Percentiles rank a stretch among this genome's conserved stretches.
Conservation (phyloP, 1,284 basidiomycete genomes). For the Golubevia pallescens region DNA sequence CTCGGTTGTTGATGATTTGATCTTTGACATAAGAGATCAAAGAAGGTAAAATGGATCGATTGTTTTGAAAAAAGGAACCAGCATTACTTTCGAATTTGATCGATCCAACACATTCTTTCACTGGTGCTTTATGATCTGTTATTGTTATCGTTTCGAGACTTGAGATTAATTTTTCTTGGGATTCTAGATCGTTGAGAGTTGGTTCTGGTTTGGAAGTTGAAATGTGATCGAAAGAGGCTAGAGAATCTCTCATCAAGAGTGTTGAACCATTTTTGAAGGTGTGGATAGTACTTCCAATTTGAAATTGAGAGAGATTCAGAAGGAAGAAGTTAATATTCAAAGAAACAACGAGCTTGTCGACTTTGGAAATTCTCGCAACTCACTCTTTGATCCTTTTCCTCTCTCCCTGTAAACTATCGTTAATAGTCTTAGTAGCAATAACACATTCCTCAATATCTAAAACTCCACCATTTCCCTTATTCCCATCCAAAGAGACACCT, state of each 20-base stretch:
- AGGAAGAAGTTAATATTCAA: not conserved
- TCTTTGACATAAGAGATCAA: slow-evolving; percentile 57
- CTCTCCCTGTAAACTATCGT: slow-evolving; percentile 33
- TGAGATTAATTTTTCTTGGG: not conserved
- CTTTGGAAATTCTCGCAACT: slow-evolving; percentile 29
- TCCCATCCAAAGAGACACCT: no score
- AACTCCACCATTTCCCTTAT: slow-evolving; percentile 38
- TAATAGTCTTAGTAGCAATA: slow-evolving; percentile 54
- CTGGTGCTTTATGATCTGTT: slow-evolving; percentile 56
- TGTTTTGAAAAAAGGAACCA: slow-evolving; percentile 62
- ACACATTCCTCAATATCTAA: slow-evolving; percentile 63
- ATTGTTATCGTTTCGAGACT: slow-evolving; percentile 9
- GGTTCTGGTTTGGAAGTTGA: not conserved
- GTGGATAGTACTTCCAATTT: slow-evolving; percentile 22
- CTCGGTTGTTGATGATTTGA: no score
- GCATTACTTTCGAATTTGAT: slow-evolving; percentile 54
- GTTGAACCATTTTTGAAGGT: slow-evolving; percentile 58
- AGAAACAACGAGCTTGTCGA: not conserved
- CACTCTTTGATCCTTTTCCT: slow-evolving; percentile 32
- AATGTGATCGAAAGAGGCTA: slow-evolving; percentile 25
- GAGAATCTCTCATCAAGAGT: slow-evolving; percentile 52
- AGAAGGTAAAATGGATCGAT: slow-evolving; percentile 54
- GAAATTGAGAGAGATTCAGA: not conserved
- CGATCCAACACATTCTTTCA: slow-evolving; percentile 46
- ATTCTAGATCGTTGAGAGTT: not conserved